Percentiles rank a stretch among this genome's conserved stretches.
phyloP scores from a whole-genome alignment of 768 basidiomycete genomes.

The Rhodosporidiobolus sp. region DNA sequence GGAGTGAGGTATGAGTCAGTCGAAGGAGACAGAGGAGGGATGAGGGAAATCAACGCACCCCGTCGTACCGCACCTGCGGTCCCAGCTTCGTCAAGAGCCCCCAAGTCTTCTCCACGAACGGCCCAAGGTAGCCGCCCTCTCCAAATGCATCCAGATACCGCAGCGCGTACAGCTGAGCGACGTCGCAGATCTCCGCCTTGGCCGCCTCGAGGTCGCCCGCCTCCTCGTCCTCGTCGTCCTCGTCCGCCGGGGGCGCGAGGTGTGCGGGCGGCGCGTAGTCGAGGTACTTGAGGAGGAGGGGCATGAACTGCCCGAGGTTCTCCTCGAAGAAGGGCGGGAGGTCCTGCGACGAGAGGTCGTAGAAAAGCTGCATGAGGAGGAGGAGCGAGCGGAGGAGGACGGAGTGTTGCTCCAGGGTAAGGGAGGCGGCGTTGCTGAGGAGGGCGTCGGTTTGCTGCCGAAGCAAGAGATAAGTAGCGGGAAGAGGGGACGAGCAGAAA shows the following conservation, averaged over 20 bases:
- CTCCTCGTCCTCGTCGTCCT: slow-evolving; percentile 64
- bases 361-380: slow-evolving; percentile 78
- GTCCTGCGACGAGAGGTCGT: slow-evolving; percentile 93
- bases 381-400: slow-evolving; percentile 69
- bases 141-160: slow-evolving; percentile 53
- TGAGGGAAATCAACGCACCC: slow-evolving; percentile 13
- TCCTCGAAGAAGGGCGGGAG: slow-evolving; percentile 93
- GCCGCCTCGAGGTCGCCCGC: slow-evolving; percentile 86
- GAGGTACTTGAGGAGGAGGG: slow-evolving; percentile 75
- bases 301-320: slow-evolving; percentile 76
- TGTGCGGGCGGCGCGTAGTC: slow-evolving; percentile 68
- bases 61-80: slow-evolving; percentile 42
- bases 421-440: slow-evolving; percentile 45
- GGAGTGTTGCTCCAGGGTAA: slow-evolving; percentile 48
- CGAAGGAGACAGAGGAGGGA: neutral
- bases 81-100: slow-evolving; percentile 57
- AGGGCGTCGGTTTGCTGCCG: slow-evolving; percentile 52
- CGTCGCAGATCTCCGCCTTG: slow-evolving; percentile 84
- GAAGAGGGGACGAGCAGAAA: neutral
- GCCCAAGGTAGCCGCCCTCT: slow-evolving; percentile 46
- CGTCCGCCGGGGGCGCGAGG: slow-evolving; percentile 57
- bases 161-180: slow-evolving; percentile 66
- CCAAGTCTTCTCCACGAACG: slow-evolving; percentile 87
- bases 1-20: no score
- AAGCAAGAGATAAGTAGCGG: neutral